Base-by-base conservation (phyloP, 306 rosid genomes). In the Rosa rugosa region DNA sequence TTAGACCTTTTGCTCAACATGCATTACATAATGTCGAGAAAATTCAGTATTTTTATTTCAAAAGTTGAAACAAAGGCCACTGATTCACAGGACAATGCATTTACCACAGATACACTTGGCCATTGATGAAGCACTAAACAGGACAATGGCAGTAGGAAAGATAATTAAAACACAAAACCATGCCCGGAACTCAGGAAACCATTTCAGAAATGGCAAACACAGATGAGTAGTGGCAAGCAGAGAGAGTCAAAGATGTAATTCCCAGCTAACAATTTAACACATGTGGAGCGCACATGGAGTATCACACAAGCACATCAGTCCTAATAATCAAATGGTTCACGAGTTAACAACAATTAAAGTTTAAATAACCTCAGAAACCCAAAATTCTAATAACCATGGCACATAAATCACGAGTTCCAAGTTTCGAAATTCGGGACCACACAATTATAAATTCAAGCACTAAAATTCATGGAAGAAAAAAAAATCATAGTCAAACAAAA, bases 341-440 rank as follows among this genome's bases (percentile, higher is more conserved):
- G 14, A 10, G 36, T 47, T 63, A 16, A 64, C 23, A 51, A 41
- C 46, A 77, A 36, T 23, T 13, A 41, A 46, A 62, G 38, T 11
- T 67, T 22, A 80, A 63, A 80, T 74, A 79, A 83, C 81, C 88
- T 79, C 74, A 73, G 80, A 81, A 82, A 76, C 64, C 86, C 22
- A 64, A 75, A 84, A 77, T 60, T 78, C 83, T 9, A 69, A 82
- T 51, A 59, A 75, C 69, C 74, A 56, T 9, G 50, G 53, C 75
- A 64, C 54, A 75, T 62, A 65, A 62, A 72, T 42, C 77, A 45
- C 84, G 72, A 78, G 54, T 83, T 57, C 85, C 88, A 68, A 87
- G 42, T 80, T 67, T 53, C 85, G 45, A 80, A 82, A 79, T 69
- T 83, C 84, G 73, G 77, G 78, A 77, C 82, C 86, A 66, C 73